Evolutionary conservation across 1,284 basidiomycete species (phyloP), one percentile per base, ranked within the genome.

Genomic region (Cutaneotrichosporon cavernicola): DNA sequence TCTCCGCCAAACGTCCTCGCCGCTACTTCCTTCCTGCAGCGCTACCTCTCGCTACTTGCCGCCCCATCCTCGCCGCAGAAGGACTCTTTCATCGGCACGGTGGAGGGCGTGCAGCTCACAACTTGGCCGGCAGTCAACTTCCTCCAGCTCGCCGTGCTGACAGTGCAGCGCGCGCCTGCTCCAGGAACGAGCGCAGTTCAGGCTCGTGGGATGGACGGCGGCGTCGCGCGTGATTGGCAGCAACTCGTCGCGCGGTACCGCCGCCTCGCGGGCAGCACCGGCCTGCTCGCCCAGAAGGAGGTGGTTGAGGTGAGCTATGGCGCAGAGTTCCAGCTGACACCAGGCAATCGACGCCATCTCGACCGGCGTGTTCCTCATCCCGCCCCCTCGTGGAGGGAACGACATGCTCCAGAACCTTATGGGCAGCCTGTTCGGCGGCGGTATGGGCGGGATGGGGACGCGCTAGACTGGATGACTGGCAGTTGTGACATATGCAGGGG

Each of bases 1-100:
- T 85, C 87, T 64, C 90, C 92, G 61, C 91, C 91, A 13, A 92
- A 92, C 71, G 88, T 97, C 72, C 86, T 92, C 26, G 90, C 90
- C 8, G 90, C 93, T 5, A 86, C 88, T 22, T 86, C 89, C 14
- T 95, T 96, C 83, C 87, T 95, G 75, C 83, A 84, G 18, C 86
- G 88, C 62, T 92, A 90, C 76, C 83, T 89, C 63, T 84, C 88
- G 52, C 85, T 86, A n/a, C 71, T 73, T 78, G 88, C 50, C 80
- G 86, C 66, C 69, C 80, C 64, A 75, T 80, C 65, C 73, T 82
- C 72, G 80, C 78, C 69, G 71, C 85, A 75, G 67, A 80, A 73
- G 69, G 84, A 76, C 65, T 83, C 77, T 75, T 83, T 72, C 75
- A 65, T 72, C 58, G 77, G 79, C 14, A 22, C 55, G n/a, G 78